Evolutionary conservation across 306 rosid genomes (phyloP).

Genomic region (Corylus avellana): DNA sequence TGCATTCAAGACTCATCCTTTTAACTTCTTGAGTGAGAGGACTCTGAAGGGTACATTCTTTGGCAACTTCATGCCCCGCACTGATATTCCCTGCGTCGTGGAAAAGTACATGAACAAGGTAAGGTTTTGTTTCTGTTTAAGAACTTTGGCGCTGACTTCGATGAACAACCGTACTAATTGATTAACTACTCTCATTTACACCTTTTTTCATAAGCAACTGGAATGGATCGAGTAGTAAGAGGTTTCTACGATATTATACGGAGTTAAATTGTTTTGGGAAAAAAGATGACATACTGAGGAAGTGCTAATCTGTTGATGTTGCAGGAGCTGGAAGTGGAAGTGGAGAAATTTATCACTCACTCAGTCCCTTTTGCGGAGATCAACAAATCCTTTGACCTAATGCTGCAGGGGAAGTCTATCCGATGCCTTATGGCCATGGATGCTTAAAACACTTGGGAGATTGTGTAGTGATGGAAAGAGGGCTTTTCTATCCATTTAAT

Average conservation of each 20-base stretch:
- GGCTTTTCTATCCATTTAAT: too few species aligned
- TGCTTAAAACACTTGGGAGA: background rate
- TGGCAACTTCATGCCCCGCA: constrained; percentile 86
- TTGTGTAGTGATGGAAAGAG: background rate
- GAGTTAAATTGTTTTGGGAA: too few species aligned
- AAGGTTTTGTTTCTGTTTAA: background rate
- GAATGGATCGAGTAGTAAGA: too few species aligned
- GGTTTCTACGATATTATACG: too few species aligned
- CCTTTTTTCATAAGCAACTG: too few species aligned
- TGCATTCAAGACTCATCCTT: constrained; percentile 74
- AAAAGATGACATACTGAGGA: background rate
- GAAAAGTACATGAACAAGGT: constrained; percentile 62
- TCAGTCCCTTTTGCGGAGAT: constrained; percentile 62
- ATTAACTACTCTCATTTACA: background rate
- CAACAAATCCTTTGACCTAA: constrained; percentile 72
- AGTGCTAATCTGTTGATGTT: background rate
- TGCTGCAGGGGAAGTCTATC: constrained; percentile 68
- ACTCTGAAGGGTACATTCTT: constrained; percentile 91
- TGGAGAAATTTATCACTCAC: constrained; percentile 83
- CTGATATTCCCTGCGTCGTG: constrained; percentile 80
- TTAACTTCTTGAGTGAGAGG: constrained; percentile 75
- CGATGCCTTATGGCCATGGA: constrained; percentile 42
- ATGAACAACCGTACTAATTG: background rate
- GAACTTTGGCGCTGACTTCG: too few species aligned
- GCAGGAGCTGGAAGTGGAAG: constrained; percentile 72